A percentile compares a stretch with the other conserved stretches of the same genome.
phyloP scores from a whole-genome alignment of 495 filamentous ascomycete species.

The Penicillium ucsense region DNA sequence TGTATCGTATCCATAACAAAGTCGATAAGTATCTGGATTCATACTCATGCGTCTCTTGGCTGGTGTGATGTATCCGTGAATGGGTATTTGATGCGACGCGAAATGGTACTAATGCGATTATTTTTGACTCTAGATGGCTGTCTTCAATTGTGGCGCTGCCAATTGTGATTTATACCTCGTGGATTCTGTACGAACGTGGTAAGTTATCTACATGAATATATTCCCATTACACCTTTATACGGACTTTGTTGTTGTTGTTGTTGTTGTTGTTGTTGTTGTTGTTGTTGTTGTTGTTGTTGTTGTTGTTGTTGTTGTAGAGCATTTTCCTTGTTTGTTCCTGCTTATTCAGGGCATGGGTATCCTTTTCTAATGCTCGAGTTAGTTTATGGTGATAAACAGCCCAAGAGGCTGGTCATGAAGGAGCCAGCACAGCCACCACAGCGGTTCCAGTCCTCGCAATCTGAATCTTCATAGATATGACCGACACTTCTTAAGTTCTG shows the following conservation, averaged over 20 bases:
- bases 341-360: too few species aligned
- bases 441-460: background rate
- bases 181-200: slow-evolving; percentile 18
- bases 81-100: background rate
- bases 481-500: too few species aligned
- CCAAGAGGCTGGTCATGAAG: slow-evolving; percentile 2
- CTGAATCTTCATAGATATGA: background rate
- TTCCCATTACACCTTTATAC: too few species aligned
- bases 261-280: too few species aligned
- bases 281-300: too few species aligned
- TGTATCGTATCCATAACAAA: too few species aligned
- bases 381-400: slow-evolving; percentile 14
- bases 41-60: background rate
- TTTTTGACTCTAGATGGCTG: slow-evolving; percentile 24
- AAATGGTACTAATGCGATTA: slow-evolving; percentile 1
- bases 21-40: too few species aligned
- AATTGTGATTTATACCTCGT: slow-evolving; percentile 36
- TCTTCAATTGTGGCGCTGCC: slow-evolving; percentile 44
- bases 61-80: background rate
- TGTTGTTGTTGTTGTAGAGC: too few species aligned
- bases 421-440: background rate
- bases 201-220: slow-evolving; percentile 1
- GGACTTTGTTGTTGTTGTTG: too few species aligned
- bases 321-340: too few species aligned
- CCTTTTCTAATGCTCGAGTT: background rate